Evolutionary conservation across 371 early-diverging fungal genomes (phyloP), one percentile per base, ranked within the genome.

Genomic region (Batrachochytrium dendrobatidis): DNA sequence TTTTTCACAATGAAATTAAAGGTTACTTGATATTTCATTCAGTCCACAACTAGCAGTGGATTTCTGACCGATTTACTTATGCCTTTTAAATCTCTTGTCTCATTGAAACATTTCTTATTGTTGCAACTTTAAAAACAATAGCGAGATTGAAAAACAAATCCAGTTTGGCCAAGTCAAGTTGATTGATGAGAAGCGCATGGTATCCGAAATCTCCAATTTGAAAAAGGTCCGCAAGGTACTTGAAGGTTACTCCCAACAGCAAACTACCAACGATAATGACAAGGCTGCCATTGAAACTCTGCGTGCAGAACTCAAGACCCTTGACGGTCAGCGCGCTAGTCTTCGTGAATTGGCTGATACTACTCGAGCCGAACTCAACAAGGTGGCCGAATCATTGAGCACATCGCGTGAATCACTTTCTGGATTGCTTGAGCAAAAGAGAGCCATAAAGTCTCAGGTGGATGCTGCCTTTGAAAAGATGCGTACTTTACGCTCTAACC

Each of bases 151-250:
- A 67, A 73, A 69, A 57, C 83, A 87, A 73, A 82, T 94, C 60
- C 86, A 86, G 61, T 75, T 77, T 39, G 92, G 92, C 63, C 79
- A 72, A 25, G 61, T 84, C 51, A 83, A 86, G 70, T 71, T 94
- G 61, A 82, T 89, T 31, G 94, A 93, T 59, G 95, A 94, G 74
- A 91, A 92, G 75, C 79, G 78, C 65, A 75, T 90, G 71, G 73
- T 90, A 53, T 70, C 79, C 62, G 93, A 94, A 66, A 89, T 93
- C 63, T 79, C 89, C 24, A 60, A 73, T 22, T 76, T 94, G 70
- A 89, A 87, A 71, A 87, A 88, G 67, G 75, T 83, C 51, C 85
- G 83, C 65, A 87, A 90, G 73, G 69, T 75, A 8, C 85, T 92
- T 25, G 89, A 89, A 61, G 76, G 65, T 15, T 53, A 65, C 30